Conservation (phyloP, 2,329 filamentous ascomycete genomes). For the Aureobasidium sp. region DNA sequence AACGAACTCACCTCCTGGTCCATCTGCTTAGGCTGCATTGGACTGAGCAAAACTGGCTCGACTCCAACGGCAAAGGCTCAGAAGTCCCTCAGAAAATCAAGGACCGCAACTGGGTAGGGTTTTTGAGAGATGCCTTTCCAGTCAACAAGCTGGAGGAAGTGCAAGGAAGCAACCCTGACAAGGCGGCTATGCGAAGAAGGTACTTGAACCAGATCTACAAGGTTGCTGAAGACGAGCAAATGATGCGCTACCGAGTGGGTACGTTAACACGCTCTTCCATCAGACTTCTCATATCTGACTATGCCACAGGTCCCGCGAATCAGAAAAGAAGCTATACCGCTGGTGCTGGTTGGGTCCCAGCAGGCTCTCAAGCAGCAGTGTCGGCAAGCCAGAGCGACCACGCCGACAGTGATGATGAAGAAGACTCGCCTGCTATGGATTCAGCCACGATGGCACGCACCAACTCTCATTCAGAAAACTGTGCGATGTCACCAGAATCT, state of each 20-base stretch:
- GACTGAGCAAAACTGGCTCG: slow-evolving; percentile 9
- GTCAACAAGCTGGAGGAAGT: slow-evolving; percentile 6
- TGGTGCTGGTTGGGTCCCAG: slow-evolving; percentile 7
- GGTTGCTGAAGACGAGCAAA: slow-evolving; percentile 6
- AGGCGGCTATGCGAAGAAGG: not conserved
- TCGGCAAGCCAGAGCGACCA: not conserved
- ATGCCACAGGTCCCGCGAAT: not conserved
- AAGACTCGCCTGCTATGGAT: not conserved
- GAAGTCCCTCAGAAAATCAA: slow-evolving; percentile 10
- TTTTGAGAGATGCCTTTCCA: slow-evolving; percentile 10
- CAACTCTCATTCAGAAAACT: not conserved
- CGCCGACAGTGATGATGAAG: slow-evolving; percentile 1
- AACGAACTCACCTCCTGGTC: slow-evolving; percentile 10
- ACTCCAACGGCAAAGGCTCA: slow-evolving; percentile 2
- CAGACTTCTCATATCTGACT: not conserved
- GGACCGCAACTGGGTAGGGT: slow-evolving; percentile 7
- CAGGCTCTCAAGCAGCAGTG: not conserved
- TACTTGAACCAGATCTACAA: slow-evolving; percentile 12
- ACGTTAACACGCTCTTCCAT: not conserved
- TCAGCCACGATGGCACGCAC: not conserved
- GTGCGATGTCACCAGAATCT: not conserved
- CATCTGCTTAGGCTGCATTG: slow-evolving; percentile 14
- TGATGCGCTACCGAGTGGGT: slow-evolving; percentile 2
- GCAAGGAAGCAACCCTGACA: slow-evolving; percentile 10
- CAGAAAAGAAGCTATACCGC: slow-evolving; percentile 1